Percentiles rank a stretch among this genome's conserved stretches.
Evolutionary conservation across 768 basidiomycete genomes (phyloP).

Genomic region (Macrolepiota dolichaula): DNA sequence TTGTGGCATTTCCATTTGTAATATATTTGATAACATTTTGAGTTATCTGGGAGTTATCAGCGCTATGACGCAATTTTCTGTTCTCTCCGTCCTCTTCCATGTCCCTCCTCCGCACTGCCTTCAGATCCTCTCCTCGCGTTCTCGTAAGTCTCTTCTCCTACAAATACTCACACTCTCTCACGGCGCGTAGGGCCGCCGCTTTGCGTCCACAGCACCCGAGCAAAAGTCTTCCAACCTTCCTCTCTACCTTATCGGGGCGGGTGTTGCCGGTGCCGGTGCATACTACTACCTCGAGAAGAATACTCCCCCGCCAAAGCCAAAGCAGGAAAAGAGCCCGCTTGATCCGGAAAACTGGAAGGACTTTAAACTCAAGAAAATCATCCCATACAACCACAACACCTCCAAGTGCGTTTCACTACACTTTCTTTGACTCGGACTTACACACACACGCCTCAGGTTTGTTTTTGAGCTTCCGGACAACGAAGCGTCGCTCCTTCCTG

Average conservation of each 20-base stretch:
- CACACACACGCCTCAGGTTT: conserved; percentile 42
- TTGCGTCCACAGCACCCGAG: conserved; percentile 36
- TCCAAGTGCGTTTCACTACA: conserved; percentile 46
- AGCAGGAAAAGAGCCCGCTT: conserved; percentile 64
- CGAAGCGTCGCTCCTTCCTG: conserved; percentile 72
- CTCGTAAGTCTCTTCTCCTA: conserved; percentile 27
- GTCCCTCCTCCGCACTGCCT: conserved; percentile 35
- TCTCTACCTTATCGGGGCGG: conserved; percentile 44
- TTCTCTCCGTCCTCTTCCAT: conserved; percentile 23
- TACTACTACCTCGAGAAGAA: conserved; percentile 49
- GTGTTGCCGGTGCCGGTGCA: conserved; percentile 37
- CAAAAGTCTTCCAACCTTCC: conserved; percentile 49
- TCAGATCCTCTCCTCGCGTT: conserved; percentile 36
- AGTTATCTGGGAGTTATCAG: conserved; percentile 6
- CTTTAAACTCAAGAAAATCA: conserved; percentile 77
- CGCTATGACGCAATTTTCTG: conserved; percentile 9
- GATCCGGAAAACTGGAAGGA: conserved; percentile 74
- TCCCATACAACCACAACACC: conserved; percentile 94
- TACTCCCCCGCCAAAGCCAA: conserved; percentile 24
- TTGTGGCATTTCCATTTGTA: conserved; percentile 16
- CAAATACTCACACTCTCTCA: background rate
- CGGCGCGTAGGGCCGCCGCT: conserved; percentile 26
- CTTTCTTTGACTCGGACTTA: background rate
- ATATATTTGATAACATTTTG: conserved; percentile 10
- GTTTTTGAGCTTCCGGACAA: conserved; percentile 78